Evolutionary conservation across 2,329 filamentous ascomycete genomes (phyloP), one percentile per base, ranked within the genome.

Genomic region (Torrubiella hemipterigena): DNA sequence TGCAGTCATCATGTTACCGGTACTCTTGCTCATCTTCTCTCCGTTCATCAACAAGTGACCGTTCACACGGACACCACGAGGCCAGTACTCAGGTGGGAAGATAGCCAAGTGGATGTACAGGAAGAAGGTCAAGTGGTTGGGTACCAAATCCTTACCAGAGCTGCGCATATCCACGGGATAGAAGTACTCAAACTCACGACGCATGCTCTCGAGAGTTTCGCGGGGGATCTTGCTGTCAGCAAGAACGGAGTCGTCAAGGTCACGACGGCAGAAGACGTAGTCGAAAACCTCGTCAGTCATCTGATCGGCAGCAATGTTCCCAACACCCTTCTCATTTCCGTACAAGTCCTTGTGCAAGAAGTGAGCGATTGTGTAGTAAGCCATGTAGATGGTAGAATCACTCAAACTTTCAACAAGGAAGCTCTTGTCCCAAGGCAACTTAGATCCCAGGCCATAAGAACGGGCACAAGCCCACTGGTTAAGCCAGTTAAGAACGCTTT

Each of bases 21-120:
- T 95, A 32, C 81, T 89, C 66, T 98, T 98, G 54, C 77, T 81
- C 91, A 98, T 98, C 72, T 98, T 98, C 54, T 94, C 84, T 30
- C 89, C 89, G 54, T 98, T 98, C 41, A 98, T 68, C 56, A 93
- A 75, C 48, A 96, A 62, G 59, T 96, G 89, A 2, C 91, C 91
- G 51, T 98, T 98, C 39, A 82, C 78, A 42, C 91, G 81, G 42
- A 96, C 70, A 39, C 77, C 77, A 31, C 71, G 72, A 9, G 91
- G 91, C 86, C 89, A 95, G 65, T 86, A 93, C 54, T 89, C 74
- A 36, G 73, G 72, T 10, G 77, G 73, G 68, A 95, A 96, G 26
- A 98, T 69, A 9, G 91, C 91, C 41, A 91, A 58, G 56, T 96
- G 91, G 44, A 89, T 80, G 62, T 96, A 96, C 33, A 96, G 69